A percentile compares a stretch with the other conserved stretches of the same genome.
phyloP scores from a whole-genome alignment of 441 rosid species.

The Brassica balearica region DNA sequence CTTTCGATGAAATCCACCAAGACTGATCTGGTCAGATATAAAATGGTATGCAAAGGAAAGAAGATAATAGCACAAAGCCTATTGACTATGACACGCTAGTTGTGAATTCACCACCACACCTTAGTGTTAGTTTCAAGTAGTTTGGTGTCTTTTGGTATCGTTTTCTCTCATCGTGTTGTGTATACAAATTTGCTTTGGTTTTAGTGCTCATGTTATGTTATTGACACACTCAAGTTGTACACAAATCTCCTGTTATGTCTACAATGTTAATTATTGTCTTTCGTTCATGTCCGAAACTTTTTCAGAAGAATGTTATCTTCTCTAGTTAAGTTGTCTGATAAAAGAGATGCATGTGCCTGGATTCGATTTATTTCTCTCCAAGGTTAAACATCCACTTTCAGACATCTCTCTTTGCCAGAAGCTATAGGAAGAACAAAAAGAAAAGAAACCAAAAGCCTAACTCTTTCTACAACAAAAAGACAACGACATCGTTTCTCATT shows the following conservation, averaged over 20 bases:
- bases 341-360: too few relatives aligned
- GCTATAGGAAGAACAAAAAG: too few relatives aligned
- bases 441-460: too few relatives aligned
- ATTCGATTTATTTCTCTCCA: too few relatives aligned
- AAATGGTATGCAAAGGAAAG: constrained; percentile 24
- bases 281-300: too few relatives aligned
- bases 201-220: constrained; percentile 5
- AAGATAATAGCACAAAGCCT: constrained; percentile 23
- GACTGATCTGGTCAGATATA: constrained; percentile 50
- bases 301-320: too few relatives aligned
- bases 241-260: constrained; percentile 7
- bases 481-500: neutral
- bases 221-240: constrained; percentile 18
- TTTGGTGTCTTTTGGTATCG: constrained; percentile 26
- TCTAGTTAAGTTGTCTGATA: too few relatives aligned
- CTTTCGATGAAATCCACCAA: constrained; percentile 67
- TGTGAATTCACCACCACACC: neutral
- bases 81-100: constrained; percentile 23
- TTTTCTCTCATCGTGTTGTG: constrained; percentile 20
- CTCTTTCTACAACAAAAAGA: constrained; percentile 9
- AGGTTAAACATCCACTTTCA: too few relatives aligned
- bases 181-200: constrained; percentile 21
- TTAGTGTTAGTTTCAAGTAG: constrained; percentile 26
- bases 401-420: too few relatives aligned
- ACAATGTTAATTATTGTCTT: neutral